These are phyloP conservation scores for Suhomyces sp. DNA, from an alignment of 805 yeast genomes.

Conservation along the genomic window DNA sequence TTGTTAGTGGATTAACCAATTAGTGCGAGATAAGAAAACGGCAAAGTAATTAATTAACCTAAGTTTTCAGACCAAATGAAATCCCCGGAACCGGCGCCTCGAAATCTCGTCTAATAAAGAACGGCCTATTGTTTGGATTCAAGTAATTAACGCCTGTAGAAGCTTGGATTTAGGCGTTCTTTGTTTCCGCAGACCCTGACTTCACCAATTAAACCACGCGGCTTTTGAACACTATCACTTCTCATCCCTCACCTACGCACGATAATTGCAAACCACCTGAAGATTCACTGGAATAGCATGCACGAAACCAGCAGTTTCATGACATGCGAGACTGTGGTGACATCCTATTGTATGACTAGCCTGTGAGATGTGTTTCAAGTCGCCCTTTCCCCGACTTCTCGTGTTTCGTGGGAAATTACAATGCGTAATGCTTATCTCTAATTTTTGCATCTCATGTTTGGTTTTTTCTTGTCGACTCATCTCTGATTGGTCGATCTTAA, in stretches of 20 bases:
- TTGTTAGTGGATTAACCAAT: neutral
- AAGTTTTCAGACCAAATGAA: neutral
- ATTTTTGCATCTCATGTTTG: neutral
- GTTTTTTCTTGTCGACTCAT: neutral
- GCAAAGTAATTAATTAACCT: neutral
- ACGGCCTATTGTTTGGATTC: neutral
- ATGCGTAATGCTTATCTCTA: conserved; percentile 2
- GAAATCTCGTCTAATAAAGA: neutral
- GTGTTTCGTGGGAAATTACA: neutral
- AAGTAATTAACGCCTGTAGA: neutral
- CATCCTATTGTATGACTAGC: neutral
- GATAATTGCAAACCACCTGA: neutral
- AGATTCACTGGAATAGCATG: neutral
- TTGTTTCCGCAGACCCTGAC: neutral
- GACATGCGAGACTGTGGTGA: neutral
- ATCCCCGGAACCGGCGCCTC: neutral
- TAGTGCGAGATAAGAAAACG: neutral
- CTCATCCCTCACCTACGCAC: neutral
- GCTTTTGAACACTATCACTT: neutral
- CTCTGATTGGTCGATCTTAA: neutral
- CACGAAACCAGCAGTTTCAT: neutral
- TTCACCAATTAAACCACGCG: neutral
- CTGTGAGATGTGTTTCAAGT: neutral
- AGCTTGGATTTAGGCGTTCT: neutral
- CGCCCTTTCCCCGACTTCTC: neutral